Evolutionary conservation across 1,284 basidiomycete species (phyloP).

Genomic region (Trichosporon sp.): DNA sequence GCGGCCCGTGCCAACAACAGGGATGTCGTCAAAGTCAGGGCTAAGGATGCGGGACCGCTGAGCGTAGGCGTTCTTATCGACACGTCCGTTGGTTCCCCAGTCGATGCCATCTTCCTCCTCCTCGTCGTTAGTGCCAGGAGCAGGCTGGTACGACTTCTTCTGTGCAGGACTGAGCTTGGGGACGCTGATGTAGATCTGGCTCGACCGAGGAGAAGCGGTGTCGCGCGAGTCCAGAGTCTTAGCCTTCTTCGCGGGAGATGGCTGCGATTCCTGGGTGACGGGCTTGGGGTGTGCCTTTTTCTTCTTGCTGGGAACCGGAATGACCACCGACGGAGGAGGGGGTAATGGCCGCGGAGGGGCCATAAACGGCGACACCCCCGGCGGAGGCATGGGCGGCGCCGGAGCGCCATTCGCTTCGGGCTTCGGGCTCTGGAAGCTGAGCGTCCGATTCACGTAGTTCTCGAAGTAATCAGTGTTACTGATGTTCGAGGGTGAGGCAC

Average conservation of each 20-base stretch:
- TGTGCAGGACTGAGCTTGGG: slow-evolving; percentile 8
- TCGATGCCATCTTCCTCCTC: slow-evolving; percentile 40
- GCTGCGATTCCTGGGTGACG: background rate
- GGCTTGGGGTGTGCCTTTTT: background rate
- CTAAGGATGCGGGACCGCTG: slow-evolving; percentile 14
- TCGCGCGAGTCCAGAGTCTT: background rate
- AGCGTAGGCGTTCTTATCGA: slow-evolving; percentile 13
- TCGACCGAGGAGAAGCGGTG: background rate
- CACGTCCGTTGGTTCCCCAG: slow-evolving; percentile 28
- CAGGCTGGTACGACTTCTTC: slow-evolving; percentile 8
- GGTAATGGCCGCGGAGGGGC: background rate
- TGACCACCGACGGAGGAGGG: background rate
- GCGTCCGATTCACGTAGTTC: slow-evolving; percentile 17
- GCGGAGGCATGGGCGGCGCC: background rate
- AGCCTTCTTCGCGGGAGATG: slow-evolving; percentile 10
- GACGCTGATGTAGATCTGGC: background rate
- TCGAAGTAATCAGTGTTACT: slow-evolving; percentile 19
- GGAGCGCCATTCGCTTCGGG: background rate
- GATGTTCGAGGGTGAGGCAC: slow-evolving; percentile 7
- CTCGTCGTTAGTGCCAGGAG: slow-evolving; percentile 17
- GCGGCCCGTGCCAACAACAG: slow-evolving; percentile 24
- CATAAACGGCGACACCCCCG: background rate
- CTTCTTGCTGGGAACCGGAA: background rate
- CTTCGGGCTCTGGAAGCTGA: slow-evolving; percentile 15
- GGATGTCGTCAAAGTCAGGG: slow-evolving; percentile 3